Base-by-base conservation (phyloP, 192 early-diverging fungal species). In the Gamsiella multidivaricata region DNA sequence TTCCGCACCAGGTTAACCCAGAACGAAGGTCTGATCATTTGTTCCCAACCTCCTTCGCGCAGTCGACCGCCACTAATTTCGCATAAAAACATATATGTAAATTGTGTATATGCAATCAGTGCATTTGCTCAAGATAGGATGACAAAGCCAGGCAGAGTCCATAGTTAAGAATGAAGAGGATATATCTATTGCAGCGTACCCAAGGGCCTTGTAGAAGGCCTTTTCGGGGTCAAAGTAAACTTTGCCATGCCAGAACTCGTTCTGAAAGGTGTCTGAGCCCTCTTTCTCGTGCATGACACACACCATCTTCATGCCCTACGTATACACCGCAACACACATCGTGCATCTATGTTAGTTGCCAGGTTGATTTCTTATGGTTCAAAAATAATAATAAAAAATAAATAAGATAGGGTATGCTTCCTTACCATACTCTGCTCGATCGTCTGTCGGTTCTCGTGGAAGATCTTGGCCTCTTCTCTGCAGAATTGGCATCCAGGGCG, bases 401-500 rank as follows among this genome's bases (percentile, higher is more conserved):
- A 18, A 11, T n/a, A n/a, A n/a, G n/a, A 34, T 18, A 20, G 14
- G 6, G 34, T 55, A 15, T 55, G 0, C 42, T 1, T 58, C 12
- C 43, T 18, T 69, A 76, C 79, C 69, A 84, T 50, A 23, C 47
- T 74, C 2, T 69, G 12, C 42, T 79, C 65, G 49, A 84, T 75
- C 41, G 56, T 58, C 2, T 79, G 34, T 23, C 75, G 70, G 29
- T 69, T 32, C 18, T 54, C 69, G 11, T 66, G 49, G 29, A 82
- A 58, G 53, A 71, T 80, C 6, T 50, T 28, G 18, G 84, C 75
- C 47, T 86, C 82, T 25, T 84, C 80, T 33, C 84, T 81, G 58
- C 84, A 86, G 42, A 86, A 80, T 46, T 82, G 78, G 60, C 84
- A 86, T 34, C 84, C 84, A 29, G 84, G 84, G 0, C 84, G 82